Base-by-base conservation (phyloP, 2,329 filamentous ascomycete species). In the Lachnellula subtilissima region DNA sequence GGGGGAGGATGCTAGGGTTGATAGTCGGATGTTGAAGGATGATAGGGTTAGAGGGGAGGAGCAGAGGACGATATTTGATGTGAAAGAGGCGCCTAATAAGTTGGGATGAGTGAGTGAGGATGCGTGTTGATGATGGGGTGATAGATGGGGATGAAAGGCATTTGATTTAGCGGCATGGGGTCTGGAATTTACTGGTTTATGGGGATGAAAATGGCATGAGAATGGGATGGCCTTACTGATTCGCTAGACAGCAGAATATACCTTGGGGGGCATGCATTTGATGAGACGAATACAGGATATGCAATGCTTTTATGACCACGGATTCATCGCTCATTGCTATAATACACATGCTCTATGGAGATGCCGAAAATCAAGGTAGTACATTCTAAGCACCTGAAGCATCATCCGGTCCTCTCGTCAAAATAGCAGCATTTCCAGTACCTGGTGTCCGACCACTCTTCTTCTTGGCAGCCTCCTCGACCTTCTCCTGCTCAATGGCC, bases 401-500 rank as follows among this genome's bases (percentile, higher is more conserved):
- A 46, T 75, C 74, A 50, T 72, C 73, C 23, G 70, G 77, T 74
- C 77, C 85, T 77, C 74, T 77, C 47, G 89, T 91, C 69, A 89
- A 78, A 68, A 94, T 91, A 45, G 89, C 82, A 17, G 89, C 85
- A 64, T 76, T 85, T 48, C 85, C 86, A 50, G 81, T 84, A 56
- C 85, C 86, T n/a, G 85, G 82, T 59, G 84, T 82, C 66, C 86
- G 81, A 57, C 89, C 88, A 46, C 84, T 89, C 86, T 96, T 95
- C 87, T 96, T 96, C 83, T 91, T 96, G 42, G 90, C 91, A 23
- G 93, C 93, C 79, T 99, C 94, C 75, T 97, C 94, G 72, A 96
- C 92, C 83, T 99, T 99, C 83, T 99, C 95, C 69, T 92, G 89
- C 80, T 99, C 96, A 74, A 99, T 99, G 75, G 85, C 94, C 85